phyloP scores from a whole-genome alignment of 2,329 filamentous ascomycete species.

The Cryphonectria radicalis region DNA sequence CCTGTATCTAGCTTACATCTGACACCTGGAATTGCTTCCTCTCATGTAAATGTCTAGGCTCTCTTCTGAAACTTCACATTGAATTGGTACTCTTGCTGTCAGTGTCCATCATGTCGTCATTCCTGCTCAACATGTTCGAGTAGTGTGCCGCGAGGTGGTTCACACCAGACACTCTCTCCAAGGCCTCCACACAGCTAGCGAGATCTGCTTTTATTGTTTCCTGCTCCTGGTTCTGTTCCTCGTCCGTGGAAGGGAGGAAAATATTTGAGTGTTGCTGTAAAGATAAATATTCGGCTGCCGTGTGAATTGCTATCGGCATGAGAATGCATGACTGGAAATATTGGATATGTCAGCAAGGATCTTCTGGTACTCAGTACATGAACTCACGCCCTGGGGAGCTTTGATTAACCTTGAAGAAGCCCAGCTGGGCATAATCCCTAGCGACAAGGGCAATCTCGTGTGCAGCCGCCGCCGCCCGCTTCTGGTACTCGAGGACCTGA shows the following conservation, averaged over 20 bases:
- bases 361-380: not conserved
- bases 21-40: not conserved
- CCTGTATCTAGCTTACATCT: not conserved
- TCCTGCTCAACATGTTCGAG: not conserved
- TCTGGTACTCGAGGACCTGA: constrained; percentile 1
- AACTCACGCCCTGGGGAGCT: not conserved
- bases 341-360: not conserved
- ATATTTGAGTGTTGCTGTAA: not conserved
- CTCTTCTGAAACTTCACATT: not conserved
- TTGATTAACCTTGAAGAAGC: not conserved
- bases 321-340: not conserved
- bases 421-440: not conserved
- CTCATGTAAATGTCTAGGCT: not conserved
- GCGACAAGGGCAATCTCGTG: not conserved
- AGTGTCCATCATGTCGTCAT: not conserved
- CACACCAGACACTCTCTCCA: not conserved
- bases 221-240: not conserved
- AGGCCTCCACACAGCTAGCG: not conserved
- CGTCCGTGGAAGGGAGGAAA: not conserved
- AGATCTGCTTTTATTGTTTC: not conserved
- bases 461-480: not conserved
- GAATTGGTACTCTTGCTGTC: not conserved
- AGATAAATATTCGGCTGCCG: not conserved
- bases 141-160: not conserved
- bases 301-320: constrained; percentile 1